These are phyloP conservation scores for Aureobasidium subglaciale DNA, from an alignment of 2,329 filamentous ascomycete species.

Conservation along the genomic window DNA sequence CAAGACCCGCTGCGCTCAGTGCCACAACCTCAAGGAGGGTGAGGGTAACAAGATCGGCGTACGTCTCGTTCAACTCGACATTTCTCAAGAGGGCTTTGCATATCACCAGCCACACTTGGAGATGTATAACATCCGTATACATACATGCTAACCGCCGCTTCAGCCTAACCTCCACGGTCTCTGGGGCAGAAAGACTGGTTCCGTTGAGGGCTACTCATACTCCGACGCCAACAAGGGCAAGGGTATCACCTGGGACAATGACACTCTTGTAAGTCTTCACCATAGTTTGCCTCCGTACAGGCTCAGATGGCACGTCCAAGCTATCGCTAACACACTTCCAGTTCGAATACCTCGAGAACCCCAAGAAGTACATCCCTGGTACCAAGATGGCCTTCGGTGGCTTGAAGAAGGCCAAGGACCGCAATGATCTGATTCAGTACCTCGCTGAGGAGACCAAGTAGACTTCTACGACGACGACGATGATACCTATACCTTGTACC, in stretches of 20 bases:
- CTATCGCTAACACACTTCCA: slow-evolving; percentile 29
- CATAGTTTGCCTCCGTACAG: too few relatives aligned
- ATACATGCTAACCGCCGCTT: not conserved
- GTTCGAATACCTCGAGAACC: slow-evolving; percentile 99
- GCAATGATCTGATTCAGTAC: slow-evolving; percentile 94
- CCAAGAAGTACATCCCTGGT: slow-evolving; percentile 99
- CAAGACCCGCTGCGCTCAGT: slow-evolving; percentile 98
- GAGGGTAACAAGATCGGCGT: slow-evolving; percentile 92
- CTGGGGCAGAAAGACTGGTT: slow-evolving; percentile 91
- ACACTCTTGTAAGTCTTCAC: slow-evolving; percentile 59
- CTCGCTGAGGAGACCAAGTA: slow-evolving; percentile 65
- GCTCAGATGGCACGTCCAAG: too few relatives aligned
- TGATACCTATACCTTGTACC: slow-evolving; percentile 9
- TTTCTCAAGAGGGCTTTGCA: slow-evolving; percentile 71
- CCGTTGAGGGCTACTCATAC: slow-evolving; percentile 89
- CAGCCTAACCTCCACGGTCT: slow-evolving; percentile 86
- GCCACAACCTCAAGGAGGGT: slow-evolving; percentile 87
- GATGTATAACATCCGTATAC: not conserved
- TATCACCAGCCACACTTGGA: not conserved
- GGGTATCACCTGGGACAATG: slow-evolving; percentile 80
- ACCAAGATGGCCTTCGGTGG: slow-evolving; percentile 99
- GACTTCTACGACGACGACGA: slow-evolving; percentile 30
- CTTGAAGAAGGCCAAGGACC: slow-evolving; percentile 99
- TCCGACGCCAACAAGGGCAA: slow-evolving; percentile 99
- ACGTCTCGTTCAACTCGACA: slow-evolving; percentile 53